Conservation (phyloP, 164 flowering plant genomes). For the Tinospora cordifolia region DNA sequence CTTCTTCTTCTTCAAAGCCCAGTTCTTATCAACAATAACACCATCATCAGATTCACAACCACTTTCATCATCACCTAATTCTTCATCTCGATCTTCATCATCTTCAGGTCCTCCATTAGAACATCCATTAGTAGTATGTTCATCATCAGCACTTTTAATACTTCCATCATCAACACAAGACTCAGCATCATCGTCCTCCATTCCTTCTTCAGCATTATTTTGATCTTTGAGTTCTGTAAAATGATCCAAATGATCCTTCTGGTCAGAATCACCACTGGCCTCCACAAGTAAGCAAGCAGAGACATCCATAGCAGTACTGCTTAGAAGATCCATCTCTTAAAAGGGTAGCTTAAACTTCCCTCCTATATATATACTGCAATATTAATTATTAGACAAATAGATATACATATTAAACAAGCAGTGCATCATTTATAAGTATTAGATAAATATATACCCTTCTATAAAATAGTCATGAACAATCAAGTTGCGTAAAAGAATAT, state of each 20-base stretch:
- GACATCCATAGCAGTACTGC: constrained; percentile 3
- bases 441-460: too few relatives aligned
- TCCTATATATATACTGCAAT: background rate
- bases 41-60: background rate
- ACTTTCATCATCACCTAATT: background rate
- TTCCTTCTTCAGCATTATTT: background rate
- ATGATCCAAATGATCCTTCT: background rate
- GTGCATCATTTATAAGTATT: too few relatives aligned
- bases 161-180: background rate
- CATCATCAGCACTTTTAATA: background rate
- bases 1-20: background rate
- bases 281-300: constrained; percentile 13
- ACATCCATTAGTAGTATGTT: background rate
- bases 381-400: too few relatives aligned
- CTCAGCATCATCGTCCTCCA: constrained; percentile 13
- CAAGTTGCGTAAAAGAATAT: too few relatives aligned
- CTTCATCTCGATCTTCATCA: background rate
- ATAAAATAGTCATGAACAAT: too few relatives aligned
- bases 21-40: background rate
- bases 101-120: background rate
- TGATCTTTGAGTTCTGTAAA: background rate
- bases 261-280: constrained; percentile 14
- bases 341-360: background rate
- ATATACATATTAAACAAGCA: too few relatives aligned
- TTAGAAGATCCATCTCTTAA: background rate